Conservation (phyloP, 2,329 filamentous ascomycete species). For the Neoscytalidium dimidiatum region DNA sequence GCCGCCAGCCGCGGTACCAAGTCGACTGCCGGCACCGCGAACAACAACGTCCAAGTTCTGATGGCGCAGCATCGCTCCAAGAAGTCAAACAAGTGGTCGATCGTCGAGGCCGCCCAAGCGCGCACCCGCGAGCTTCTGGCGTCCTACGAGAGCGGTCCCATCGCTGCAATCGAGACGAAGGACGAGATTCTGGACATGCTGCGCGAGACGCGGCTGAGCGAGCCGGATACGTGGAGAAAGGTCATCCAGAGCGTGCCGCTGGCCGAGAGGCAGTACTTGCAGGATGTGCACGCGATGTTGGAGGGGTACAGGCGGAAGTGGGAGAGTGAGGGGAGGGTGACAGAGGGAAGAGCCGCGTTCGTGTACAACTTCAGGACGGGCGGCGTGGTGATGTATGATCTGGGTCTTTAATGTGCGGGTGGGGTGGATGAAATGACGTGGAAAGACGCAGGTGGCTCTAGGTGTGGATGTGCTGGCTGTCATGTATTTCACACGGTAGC, state of each 20-base stretch:
- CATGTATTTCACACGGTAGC: no score
- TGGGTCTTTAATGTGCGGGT: constrained; percentile 42
- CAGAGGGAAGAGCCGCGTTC: constrained; percentile 69
- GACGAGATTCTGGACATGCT: constrained; percentile 81
- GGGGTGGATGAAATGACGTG: neutral
- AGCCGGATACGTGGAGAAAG: constrained; percentile 80
- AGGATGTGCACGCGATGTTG: constrained; percentile 79
- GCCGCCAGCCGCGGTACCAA: constrained; percentile 14
- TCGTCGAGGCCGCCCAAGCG: constrained; percentile 74
- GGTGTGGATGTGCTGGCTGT: neutral
- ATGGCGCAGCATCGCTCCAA: constrained; percentile 81
- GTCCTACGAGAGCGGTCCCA: constrained; percentile 70
- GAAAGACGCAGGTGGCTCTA: no score
- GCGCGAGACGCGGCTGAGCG: constrained; percentile 71
- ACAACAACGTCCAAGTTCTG: constrained; percentile 76
- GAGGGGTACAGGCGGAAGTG: constrained; percentile 61
- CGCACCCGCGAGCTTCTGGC: constrained; percentile 64
- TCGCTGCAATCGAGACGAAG: constrained; percentile 84
- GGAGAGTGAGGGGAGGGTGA: constrained; percentile 44
- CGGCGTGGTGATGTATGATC: constrained; percentile 81
- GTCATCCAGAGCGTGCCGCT: constrained; percentile 77
- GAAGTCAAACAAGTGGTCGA: constrained; percentile 84
- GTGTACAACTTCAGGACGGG: constrained; percentile 90
- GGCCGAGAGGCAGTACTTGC: constrained; percentile 77
- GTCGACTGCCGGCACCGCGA: constrained; percentile 15